Evolutionary conservation across 192 early-diverging fungal species (phyloP), one percentile per base, ranked within the genome.

Genomic region (Gonapodya prolifera): DNA sequence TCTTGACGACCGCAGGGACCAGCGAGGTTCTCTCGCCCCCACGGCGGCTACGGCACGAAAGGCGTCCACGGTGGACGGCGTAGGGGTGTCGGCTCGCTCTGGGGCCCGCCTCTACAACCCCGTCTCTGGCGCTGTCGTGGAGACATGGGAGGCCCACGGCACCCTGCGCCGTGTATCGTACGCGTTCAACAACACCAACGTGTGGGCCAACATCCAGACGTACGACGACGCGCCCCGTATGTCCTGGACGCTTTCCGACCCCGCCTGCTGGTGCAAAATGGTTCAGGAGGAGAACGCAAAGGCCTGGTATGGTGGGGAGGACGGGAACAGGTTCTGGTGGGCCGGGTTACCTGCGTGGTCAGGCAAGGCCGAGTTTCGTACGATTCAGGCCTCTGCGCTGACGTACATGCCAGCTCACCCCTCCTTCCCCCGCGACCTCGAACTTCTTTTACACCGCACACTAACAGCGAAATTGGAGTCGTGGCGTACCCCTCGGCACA

Each of bases 131-230:
- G 45, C 78, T 35, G 34, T 36, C 0, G 84, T 80, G 75, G 31
- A 45, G 18, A 70, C 78, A 34, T 74, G 77, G 29, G 88, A 89
- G 71, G 69, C 69, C 13, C 77, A 81, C 34, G 80, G 82, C 61
- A 82, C 85, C 28, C 61, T 89, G 30, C 83, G 70, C 69, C 85
- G 84, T 69, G 80, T 89, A n/a, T 69, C 76, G 13, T 80, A 78
- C 69, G 36, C 85, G 1, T 89, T 89, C 45, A 85, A 89, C 71
- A 69, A 78, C 16, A 69, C 77, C 23, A 89, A 89, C 82, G 88
- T 88, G 79, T 89, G 88, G 88, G 82, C 77, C 2, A 89, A 89
- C 77, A 79, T 84, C 28, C 85, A 89, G 77, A 28, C 69, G 28
- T 69, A 83, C 35, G 81, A 75, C 1, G 79, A 85, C 69, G 82